phyloP scores from a whole-genome alignment of 768 basidiomycete species.

The Lactifluus echinatus region DNA sequence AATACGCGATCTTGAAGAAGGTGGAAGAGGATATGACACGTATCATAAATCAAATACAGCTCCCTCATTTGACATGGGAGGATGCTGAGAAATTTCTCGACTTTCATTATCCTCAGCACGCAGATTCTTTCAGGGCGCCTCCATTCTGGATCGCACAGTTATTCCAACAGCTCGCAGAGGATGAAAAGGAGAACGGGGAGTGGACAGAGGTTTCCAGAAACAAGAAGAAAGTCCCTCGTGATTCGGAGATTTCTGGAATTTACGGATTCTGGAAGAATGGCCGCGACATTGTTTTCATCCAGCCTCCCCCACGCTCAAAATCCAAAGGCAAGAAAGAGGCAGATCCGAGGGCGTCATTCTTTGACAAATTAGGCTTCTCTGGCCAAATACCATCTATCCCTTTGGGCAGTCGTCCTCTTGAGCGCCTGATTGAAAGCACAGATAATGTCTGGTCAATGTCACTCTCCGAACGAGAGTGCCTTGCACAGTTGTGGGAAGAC shows the following conservation, averaged over 20 bases:
- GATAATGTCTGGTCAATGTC: constrained; percentile 50
- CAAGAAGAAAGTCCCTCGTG: background rate
- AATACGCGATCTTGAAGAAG: constrained; percentile 34
- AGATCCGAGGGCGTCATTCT: constrained; percentile 25
- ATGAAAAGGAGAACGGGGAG: constrained; percentile 14
- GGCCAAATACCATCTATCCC: constrained; percentile 33
- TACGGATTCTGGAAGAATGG: constrained; percentile 18
- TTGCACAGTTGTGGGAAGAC: constrained; percentile 42
- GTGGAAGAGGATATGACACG: constrained; percentile 39
- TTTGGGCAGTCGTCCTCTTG: constrained; percentile 28
- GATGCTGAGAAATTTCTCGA: constrained; percentile 37
- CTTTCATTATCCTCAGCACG: constrained; percentile 41
- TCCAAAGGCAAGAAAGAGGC: background rate
- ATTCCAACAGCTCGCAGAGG: background rate
- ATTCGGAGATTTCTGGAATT: constrained; percentile 1
- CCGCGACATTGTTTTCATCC: constrained; percentile 16
- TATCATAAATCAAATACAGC: constrained; percentile 33
- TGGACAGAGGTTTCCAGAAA: constrained; percentile 1
- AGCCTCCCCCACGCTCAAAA: background rate
- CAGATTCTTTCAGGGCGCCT: constrained; percentile 33
- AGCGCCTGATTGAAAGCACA: constrained; percentile 26
- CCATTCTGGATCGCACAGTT: constrained; percentile 27
- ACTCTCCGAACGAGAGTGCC: constrained; percentile 34
- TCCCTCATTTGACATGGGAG: constrained; percentile 7
- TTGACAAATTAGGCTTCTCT: constrained; percentile 30